Conservation (phyloP, 805 yeast species). For the Starmerella stellata region DNA sequence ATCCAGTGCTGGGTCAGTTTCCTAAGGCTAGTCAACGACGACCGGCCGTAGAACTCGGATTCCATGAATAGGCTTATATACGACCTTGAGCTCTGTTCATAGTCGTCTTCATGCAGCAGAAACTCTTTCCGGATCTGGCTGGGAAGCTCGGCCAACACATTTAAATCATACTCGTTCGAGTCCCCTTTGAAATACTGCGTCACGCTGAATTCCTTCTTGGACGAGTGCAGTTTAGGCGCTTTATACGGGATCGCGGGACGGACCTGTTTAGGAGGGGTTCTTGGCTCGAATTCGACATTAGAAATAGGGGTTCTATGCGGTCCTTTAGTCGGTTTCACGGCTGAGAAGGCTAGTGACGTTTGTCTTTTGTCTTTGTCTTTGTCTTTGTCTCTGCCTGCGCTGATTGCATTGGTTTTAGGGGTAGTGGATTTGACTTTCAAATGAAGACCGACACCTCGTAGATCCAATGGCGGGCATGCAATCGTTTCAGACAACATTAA, state of each 20-base stretch:
- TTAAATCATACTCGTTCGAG: background rate
- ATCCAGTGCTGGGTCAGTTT: slow-evolving; percentile 6
- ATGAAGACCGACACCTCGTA: slow-evolving; percentile 65
- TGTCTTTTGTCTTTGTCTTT: too few species aligned
- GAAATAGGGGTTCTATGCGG: background rate
- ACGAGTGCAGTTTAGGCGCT: background rate
- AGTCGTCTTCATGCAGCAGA: slow-evolving; percentile 12
- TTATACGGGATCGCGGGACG: background rate
- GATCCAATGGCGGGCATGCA: slow-evolving; percentile 43
- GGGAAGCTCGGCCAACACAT: slow-evolving; percentile 35
- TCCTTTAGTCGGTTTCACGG: background rate
- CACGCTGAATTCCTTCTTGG: slow-evolving; percentile 9
- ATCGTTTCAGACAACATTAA: slow-evolving; percentile 36
- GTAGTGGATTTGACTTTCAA: slow-evolving; percentile 30
- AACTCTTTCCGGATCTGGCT: slow-evolving; percentile 46
- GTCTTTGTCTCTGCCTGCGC: too few species aligned
- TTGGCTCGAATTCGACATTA: background rate
- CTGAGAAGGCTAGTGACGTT: too few species aligned
- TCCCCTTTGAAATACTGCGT: slow-evolving; percentile 9
- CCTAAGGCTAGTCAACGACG: background rate
- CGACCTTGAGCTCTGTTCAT: background rate
- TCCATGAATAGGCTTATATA: background rate
- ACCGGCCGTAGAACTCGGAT: slow-evolving; percentile 3
- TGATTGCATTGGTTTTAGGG: too few species aligned
- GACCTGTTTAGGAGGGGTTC: background rate